A percentile compares a stretch with the other conserved stretches of the same genome.
phyloP scores from a whole-genome alignment of 108 stramenopile genomes.

The Thalassiosira profunda region DNA sequence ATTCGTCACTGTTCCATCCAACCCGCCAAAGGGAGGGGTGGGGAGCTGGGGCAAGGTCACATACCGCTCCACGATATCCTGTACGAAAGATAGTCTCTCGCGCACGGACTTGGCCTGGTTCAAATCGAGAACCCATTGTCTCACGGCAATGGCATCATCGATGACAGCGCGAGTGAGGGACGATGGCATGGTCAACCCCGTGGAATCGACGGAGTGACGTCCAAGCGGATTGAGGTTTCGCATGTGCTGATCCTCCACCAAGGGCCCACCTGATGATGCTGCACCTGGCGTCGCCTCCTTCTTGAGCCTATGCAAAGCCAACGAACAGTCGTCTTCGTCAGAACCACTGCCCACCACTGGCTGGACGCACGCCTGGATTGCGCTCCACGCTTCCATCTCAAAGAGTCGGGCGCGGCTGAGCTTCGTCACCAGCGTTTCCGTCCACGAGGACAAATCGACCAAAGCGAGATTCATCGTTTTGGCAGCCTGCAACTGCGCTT shows the following conservation, averaged over 20 bases:
- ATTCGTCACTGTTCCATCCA: conserved; percentile 17
- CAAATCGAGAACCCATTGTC: conserved; percentile 71
- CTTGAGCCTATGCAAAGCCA: conserved; percentile 43
- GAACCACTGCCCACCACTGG: conserved; percentile 15
- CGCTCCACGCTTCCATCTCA: conserved; percentile 51
- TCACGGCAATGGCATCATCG: conserved; percentile 51
- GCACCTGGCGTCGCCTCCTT: conserved; percentile 8
- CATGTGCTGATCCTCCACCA: conserved; percentile 9
- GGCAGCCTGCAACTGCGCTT: conserved; percentile 32
- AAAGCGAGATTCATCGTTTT: conserved; percentile 33
- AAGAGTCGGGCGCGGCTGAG: conserved; percentile 46
- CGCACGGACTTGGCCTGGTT: conserved; percentile 46
- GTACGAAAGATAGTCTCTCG: conserved; percentile 61
- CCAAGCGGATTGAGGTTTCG: conserved; percentile 68
- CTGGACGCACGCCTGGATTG: conserved; percentile 41
- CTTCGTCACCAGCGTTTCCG: conserved; percentile 36
- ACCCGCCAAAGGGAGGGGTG: conserved; percentile 21
- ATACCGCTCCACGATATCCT: conserved; percentile 42
- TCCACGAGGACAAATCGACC: conserved; percentile 49
- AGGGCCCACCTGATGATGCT: background rate
- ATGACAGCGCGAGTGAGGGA: conserved; percentile 57
- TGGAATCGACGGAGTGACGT: background rate
- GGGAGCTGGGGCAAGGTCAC: conserved; percentile 35
- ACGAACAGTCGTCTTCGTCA: conserved; percentile 45
- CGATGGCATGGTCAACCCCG: conserved; percentile 14